Percentiles rank a stretch among this genome's conserved stretches.
Conservation (phyloP, 2,329 filamentous ascomycete species). For the Ophiostoma sp. region DNA sequence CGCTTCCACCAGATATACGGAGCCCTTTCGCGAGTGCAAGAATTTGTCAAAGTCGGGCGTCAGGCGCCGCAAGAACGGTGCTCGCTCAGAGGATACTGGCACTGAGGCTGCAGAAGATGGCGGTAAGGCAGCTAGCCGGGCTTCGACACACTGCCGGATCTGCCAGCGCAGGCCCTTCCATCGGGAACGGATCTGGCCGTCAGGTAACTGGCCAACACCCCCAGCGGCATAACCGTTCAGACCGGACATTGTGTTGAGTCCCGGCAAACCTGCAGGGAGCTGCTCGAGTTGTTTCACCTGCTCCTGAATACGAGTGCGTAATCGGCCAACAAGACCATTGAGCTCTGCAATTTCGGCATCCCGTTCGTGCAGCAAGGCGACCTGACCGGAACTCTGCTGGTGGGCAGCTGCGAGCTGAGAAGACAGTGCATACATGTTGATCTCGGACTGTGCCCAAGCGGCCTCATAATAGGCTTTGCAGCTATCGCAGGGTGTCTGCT, state of each 20-base stretch:
- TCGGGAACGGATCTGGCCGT: constrained; percentile 20
- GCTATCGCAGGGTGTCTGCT: neutral
- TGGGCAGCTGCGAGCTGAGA: constrained; percentile 10
- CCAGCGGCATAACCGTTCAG: neutral
- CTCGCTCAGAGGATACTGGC: neutral
- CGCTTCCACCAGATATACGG: constrained; percentile 21
- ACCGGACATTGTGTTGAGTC: neutral
- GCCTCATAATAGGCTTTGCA: constrained; percentile 2
- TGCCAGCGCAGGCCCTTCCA: constrained; percentile 23
- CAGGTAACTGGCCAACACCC: constrained; percentile 17
- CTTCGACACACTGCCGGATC: constrained; percentile 24
- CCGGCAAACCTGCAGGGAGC: neutral
- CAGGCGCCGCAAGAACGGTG: constrained; percentile 17
- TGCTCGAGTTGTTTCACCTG: constrained; percentile 20
- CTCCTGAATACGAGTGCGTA: constrained; percentile 23
- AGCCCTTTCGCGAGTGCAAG: constrained; percentile 2
- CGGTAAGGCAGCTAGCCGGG: neutral
- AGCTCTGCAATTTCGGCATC: constrained; percentile 20
- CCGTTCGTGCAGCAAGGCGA: constrained; percentile 14
- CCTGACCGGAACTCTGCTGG: constrained; percentile 10
- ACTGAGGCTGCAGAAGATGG: neutral
- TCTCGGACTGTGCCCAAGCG: constrained; percentile 9
- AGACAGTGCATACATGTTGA: neutral
- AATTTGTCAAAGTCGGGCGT: constrained; percentile 17
- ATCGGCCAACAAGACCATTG: constrained; percentile 18